A percentile compares a stretch with the other conserved stretches of the same genome.
Conservation (phyloP, 345 rosid species). For the Acer campestre region DNA sequence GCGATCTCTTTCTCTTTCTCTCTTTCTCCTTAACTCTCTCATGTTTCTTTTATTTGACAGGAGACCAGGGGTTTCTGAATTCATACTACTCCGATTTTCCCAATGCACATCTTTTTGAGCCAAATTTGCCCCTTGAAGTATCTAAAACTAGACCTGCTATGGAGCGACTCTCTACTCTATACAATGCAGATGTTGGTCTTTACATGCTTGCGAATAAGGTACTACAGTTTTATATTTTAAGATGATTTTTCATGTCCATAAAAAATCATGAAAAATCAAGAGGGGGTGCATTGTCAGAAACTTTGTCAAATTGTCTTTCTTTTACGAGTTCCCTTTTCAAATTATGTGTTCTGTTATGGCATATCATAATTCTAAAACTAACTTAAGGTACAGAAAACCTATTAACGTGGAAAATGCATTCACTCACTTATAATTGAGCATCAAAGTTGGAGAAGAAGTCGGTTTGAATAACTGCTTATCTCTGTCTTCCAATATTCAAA, state of each 20-base stretch:
- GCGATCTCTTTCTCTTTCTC: neutral
- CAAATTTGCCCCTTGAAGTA: slow-evolving; percentile 57
- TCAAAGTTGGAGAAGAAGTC: neutral
- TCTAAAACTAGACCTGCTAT: slow-evolving; percentile 61
- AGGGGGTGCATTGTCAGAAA: neutral
- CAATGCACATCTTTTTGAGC: slow-evolving; percentile 86
- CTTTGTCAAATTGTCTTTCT: neutral
- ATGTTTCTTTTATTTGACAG: slow-evolving; percentile 28
- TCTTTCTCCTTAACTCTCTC: no score
- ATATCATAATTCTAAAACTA: neutral
- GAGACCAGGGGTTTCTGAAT: slow-evolving; percentile 93
- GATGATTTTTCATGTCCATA: neutral
- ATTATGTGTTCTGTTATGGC: neutral
- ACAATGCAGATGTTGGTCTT: slow-evolving; percentile 98
- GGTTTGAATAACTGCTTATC: neutral
- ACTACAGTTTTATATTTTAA: slow-evolving; percentile 5
- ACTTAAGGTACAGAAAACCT: neutral
- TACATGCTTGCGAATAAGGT: slow-evolving; percentile 99
- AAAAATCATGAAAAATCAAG: neutral
- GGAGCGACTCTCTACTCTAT: slow-evolving; percentile 92
- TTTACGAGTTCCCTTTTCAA: neutral
- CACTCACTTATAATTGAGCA: neutral
- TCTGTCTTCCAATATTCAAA: slow-evolving; percentile 8
- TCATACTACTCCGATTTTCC: slow-evolving; percentile 78
- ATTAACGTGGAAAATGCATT: neutral